These are phyloP conservation scores for Nakaseomyces glabratus DNA, from an alignment of 1,139 yeast genomes.

Conservation along the genomic window DNA sequence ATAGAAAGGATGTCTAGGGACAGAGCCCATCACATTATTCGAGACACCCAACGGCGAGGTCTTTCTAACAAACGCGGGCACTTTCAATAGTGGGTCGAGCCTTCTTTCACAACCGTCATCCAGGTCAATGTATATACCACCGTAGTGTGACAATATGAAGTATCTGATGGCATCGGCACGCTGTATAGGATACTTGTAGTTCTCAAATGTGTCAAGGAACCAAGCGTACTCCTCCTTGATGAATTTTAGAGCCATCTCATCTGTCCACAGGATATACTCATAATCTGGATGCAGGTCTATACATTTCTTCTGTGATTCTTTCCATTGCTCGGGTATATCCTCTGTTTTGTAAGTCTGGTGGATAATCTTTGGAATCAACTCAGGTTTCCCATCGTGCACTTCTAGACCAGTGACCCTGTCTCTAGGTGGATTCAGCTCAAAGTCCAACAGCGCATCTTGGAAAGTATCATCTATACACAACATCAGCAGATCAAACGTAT, in stretches of 20 bases:
- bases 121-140: conserved; percentile 83
- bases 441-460: conserved; percentile 51
- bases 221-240: conserved; percentile 73
- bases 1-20: conserved; percentile 82
- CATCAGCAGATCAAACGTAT: conserved; percentile 66
- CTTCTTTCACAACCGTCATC: conserved; percentile 80
- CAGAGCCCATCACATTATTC: conserved; percentile 87
- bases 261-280: conserved; percentile 85
- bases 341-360: conserved; percentile 85
- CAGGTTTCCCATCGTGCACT: conserved; percentile 35
- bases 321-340: conserved; percentile 74
- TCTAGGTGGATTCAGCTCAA: conserved; percentile 44
- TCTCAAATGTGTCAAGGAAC: conserved; percentile 73
- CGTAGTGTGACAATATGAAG: conserved; percentile 71
- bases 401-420: conserved; percentile 15
- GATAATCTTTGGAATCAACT: conserved; percentile 74
- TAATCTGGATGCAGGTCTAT: conserved; percentile 77
- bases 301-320: conserved; percentile 66
- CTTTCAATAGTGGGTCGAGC: conserved; percentile 70
- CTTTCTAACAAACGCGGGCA: conserved; percentile 79
- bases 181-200: conserved; percentile 71
- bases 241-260: conserved; percentile 69
- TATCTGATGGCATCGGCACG: conserved; percentile 89
- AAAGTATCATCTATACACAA: conserved; percentile 65
- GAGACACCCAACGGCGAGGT: conserved; percentile 87